phyloP scores from a whole-genome alignment of 306 rosid genomes.

The Potentilla sterilis region DNA sequence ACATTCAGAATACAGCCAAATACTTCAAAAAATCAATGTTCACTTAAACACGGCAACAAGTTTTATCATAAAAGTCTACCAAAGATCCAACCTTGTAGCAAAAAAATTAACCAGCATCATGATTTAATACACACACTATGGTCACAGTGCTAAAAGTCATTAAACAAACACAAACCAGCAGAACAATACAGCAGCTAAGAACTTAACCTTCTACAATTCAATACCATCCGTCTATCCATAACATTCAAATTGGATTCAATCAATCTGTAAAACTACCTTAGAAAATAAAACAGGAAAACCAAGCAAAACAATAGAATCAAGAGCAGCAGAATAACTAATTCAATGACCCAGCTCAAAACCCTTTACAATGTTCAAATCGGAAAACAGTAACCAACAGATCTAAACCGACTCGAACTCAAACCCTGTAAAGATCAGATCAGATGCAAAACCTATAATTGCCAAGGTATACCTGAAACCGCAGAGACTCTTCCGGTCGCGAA shows the following conservation, averaged over 20 bases:
- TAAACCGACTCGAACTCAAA: not conserved
- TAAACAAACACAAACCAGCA: not conserved
- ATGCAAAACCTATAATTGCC: constrained; percentile 7
- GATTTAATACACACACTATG: not conserved
- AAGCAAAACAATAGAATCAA: not conserved
- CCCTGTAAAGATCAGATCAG: constrained; percentile 22
- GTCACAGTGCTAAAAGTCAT: not conserved
- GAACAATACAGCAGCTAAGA: not conserved
- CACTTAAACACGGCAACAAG: not conserved
- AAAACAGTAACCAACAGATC: constrained; percentile 47
- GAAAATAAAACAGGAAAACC: too few relatives aligned
- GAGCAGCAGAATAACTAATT: too few relatives aligned
- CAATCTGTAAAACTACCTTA: not conserved
- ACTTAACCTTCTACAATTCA: not conserved
- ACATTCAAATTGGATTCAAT: not conserved
- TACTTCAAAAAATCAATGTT: not conserved
- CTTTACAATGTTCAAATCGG: constrained; percentile 22
- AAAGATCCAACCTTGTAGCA: not conserved
- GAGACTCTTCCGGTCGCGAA: not conserved
- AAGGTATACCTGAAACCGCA: constrained; percentile 40
- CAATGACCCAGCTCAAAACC: not conserved
- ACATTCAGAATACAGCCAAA: not conserved
- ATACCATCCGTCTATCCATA: too few relatives aligned
- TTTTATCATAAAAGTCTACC: not conserved
- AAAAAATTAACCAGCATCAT: not conserved